Evolutionary conservation across 164 flowering plant genomes (phyloP).

Genomic region (Vitis labrusca): DNA sequence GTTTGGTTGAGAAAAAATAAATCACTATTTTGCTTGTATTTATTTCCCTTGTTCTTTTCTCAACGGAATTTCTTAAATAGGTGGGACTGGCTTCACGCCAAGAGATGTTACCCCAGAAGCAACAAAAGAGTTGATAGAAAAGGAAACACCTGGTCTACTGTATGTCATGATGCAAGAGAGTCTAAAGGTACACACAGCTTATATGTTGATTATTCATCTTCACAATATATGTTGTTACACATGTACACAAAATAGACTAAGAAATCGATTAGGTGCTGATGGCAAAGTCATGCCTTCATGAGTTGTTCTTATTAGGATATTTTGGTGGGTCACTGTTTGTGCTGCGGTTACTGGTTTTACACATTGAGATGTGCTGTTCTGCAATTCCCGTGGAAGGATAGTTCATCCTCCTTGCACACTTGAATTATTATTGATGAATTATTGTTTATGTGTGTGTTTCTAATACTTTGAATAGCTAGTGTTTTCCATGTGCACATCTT

Average conservation of each 20-base stretch:
- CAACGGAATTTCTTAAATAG: conserved; percentile 30
- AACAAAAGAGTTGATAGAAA: conserved; percentile 82
- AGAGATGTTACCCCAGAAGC: conserved; percentile 99
- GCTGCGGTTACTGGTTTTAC: too few species aligned
- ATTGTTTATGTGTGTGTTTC: too few species aligned
- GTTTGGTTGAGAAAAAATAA: not conserved
- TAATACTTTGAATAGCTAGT: too few species aligned
- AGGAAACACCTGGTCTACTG: conserved; percentile 91
- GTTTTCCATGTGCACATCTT: too few species aligned
- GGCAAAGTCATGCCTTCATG: not conserved
- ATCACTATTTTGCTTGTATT: not conserved
- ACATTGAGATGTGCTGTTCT: too few species aligned
- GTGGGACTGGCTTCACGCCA: conserved; percentile 94
- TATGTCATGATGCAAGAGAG: conserved; percentile 95
- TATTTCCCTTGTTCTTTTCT: not conserved
- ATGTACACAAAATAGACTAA: too few species aligned
- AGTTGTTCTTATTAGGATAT: not conserved
- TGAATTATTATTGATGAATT: too few species aligned
- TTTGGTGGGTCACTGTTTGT: not conserved
- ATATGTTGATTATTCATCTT: not conserved
- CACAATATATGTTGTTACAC: too few species aligned
- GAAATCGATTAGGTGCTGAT: too few species aligned
- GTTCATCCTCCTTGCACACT: too few species aligned
- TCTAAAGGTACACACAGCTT: conserved; percentile 60
- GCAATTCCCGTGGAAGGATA: too few species aligned